Conservation (phyloP, 2,329 filamentous ascomycete genomes). For the Sporothrix luriei region DNA sequence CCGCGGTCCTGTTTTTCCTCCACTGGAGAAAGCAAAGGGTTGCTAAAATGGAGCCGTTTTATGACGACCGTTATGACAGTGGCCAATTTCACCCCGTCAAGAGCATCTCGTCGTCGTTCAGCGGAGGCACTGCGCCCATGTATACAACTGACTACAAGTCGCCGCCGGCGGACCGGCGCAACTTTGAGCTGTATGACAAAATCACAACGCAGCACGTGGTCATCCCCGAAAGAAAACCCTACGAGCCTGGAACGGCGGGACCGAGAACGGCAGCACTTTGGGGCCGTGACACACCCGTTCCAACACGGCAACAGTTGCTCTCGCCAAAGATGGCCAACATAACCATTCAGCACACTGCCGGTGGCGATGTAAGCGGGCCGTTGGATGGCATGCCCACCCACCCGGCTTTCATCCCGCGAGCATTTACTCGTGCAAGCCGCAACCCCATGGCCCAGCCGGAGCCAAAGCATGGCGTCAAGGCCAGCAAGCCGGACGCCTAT, state of each 20-base stretch:
- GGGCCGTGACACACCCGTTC: conserved; percentile 24
- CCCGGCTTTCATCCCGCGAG: conserved; percentile 52
- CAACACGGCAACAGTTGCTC: neutral
- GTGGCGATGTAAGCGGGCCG: neutral
- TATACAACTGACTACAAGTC: conserved; percentile 44
- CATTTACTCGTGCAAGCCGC: conserved; percentile 29
- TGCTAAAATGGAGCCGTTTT: conserved; percentile 35
- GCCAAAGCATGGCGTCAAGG: neutral
- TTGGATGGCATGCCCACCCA: conserved; percentile 50
- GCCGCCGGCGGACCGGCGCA: conserved; percentile 8
- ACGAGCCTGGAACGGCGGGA: neutral
- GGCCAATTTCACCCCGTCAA: conserved; percentile 19
- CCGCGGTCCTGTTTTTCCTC: conserved; percentile 50
- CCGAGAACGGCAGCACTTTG: conserved; percentile 12
- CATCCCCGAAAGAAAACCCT: neutral
- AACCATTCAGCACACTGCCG: neutral
- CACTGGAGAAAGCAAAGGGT: conserved; percentile 52
- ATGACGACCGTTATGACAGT: conserved; percentile 28
- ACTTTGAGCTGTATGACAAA: conserved; percentile 41
- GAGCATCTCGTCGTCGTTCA: conserved; percentile 30
- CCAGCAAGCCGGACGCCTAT: conserved; percentile 40
- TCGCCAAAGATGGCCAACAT: conserved; percentile 14
- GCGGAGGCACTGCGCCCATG: conserved; percentile 31
- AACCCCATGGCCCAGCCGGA: neutral
- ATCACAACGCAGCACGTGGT: conserved; percentile 36